A percentile compares a stretch with the other conserved stretches of the same genome.
Conservation (phyloP, 2,329 filamentous ascomycete genomes). For the Zymoseptoria pseudotritici region DNA sequence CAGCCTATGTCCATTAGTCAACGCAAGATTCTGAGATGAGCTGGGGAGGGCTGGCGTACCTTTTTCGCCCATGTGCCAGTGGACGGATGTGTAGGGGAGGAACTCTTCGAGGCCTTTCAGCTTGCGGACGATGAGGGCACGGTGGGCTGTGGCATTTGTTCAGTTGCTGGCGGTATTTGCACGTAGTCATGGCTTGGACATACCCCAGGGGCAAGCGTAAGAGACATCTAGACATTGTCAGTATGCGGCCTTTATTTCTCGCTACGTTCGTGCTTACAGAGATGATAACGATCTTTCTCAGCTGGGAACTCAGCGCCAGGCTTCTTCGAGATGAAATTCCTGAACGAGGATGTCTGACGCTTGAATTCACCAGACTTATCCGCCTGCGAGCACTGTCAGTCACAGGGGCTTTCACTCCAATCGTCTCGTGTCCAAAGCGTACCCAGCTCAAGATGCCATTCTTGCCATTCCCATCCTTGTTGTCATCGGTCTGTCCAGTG, state of each 20-base stretch:
- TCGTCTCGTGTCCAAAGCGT: constrained; percentile 27
- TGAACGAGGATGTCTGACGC: constrained; percentile 74
- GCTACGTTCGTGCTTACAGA: constrained; percentile 44
- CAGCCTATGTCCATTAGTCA: constrained; percentile 50
- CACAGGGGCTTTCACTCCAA: constrained; percentile 83
- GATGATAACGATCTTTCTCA: constrained; percentile 85
- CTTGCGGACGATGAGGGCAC: constrained; percentile 77
- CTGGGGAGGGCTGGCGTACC: constrained; percentile 34
- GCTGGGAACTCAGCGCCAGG: constrained; percentile 68
- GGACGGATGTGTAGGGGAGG: constrained; percentile 71
- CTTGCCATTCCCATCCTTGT: constrained; percentile 17
- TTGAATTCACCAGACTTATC: constrained; percentile 90
- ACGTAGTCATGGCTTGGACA: constrained; percentile 9
- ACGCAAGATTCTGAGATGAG: background rate
- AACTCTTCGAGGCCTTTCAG: constrained; percentile 88
- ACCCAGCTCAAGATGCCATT: constrained; percentile 74
- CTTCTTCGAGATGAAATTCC: constrained; percentile 68
- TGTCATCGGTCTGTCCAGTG: constrained; percentile 2
- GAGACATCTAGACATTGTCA: constrained; percentile 52
- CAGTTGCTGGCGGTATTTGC: background rate
- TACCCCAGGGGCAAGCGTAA: constrained; percentile 86
- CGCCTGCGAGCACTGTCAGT: constrained; percentile 40
- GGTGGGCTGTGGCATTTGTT: constrained; percentile 54
- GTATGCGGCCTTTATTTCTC: background rate
- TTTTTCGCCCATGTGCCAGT: constrained; percentile 76